These are phyloP conservation scores for Hypoxylon sp. DNA, from an alignment of 2,329 filamentous ascomycete species.

Conservation along the genomic window DNA sequence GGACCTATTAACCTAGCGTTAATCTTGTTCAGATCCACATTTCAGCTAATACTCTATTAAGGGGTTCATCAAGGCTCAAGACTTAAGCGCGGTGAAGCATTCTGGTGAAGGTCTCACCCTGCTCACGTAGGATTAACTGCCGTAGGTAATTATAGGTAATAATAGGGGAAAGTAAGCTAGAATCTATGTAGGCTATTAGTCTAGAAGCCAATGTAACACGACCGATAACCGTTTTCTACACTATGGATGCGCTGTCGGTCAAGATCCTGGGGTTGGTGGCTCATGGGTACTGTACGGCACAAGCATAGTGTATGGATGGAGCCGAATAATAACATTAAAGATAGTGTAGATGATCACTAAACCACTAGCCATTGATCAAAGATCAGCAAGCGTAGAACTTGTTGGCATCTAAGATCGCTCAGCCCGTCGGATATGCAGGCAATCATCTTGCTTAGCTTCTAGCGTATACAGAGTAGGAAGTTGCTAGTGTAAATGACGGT, in stretches of 20 bases:
- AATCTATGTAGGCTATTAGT: constrained; percentile 10
- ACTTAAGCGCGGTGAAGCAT: constrained; percentile 26
- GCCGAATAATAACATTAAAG: constrained; percentile 11
- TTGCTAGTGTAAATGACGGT: constrained; percentile 5
- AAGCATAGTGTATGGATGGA: constrained; percentile 15
- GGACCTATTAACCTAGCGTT: constrained; percentile 22
- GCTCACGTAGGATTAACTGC: constrained; percentile 24
- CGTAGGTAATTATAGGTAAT: constrained; percentile 21
- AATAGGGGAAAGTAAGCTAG: constrained; percentile 27
- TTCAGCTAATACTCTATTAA: constrained; percentile 41
- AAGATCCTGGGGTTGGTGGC: constrained; percentile 21
- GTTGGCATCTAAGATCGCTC: constrained; percentile 37
- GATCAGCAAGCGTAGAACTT: constrained; percentile 34
- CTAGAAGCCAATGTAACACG: constrained; percentile 20
- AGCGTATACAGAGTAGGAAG: constrained; percentile 3
- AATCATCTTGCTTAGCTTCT: constrained; percentile 15
- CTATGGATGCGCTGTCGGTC: constrained; percentile 13
- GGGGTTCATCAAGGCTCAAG: constrained; percentile 35
- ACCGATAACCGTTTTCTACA: constrained; percentile 12
- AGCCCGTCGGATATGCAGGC: constrained; percentile 26
- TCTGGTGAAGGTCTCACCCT: constrained; percentile 11
- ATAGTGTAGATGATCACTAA: constrained; percentile 28
- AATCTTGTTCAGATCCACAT: constrained; percentile 44
- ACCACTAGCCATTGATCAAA: constrained; percentile 34
- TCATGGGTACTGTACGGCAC: constrained; percentile 8